Evolutionary conservation across 2,329 filamentous ascomycete genomes (phyloP), one percentile per base, ranked within the genome.

Genomic region (Clathrospora elynae): DNA sequence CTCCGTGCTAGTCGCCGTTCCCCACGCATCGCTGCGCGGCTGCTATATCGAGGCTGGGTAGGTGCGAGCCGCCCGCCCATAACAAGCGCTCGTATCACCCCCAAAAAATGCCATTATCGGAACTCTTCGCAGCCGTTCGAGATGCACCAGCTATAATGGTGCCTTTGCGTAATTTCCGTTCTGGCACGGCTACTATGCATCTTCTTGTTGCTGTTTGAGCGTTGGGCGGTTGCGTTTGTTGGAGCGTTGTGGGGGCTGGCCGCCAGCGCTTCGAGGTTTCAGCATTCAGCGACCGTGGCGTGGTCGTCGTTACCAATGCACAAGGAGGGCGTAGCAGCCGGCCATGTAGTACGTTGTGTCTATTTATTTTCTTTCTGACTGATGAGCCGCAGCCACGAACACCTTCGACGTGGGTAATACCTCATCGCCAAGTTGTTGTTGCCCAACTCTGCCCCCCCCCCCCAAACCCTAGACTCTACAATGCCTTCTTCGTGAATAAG

Each of bases 71-170:
- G 45, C 45, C 54, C 61, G 57, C 61, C 53, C 46, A 46, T 32
- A 42, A 51, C 45, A 62, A 52, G 53, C 62, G 61, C 62, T 57
- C 33, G 60, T 62, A 39, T 53, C 43, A 59, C 57, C 53, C 52
- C n/a, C n/a, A n/a, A 56, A 49, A 59, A 49, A 42, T 54, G 53
- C 53, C 39, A 51, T 30, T 22, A 23, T 46, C 41, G 37, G 46
- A 36, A 39, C 41, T 41, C 41, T 44, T 28, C 45, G 31, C 42
- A 39, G 18, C 49, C 52, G 46, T 47, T 45, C n/a, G 34, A 38
- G 32, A 40, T 39, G 43, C 39, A 10, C 44, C 46, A 44, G 43
- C 45, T 52, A 46, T 43, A 47, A 46, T 42, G 39, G 32, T 51
- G 37, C 31, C n/a, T n/a, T 42, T 55, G 49, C 42, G 49, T 46